A percentile compares a stretch with the other conserved stretches of the same genome.
Evolutionary conservation across 225 moss, liverwort and hornwort species (phyloP).

Genomic region (Asterella californica): DNA sequence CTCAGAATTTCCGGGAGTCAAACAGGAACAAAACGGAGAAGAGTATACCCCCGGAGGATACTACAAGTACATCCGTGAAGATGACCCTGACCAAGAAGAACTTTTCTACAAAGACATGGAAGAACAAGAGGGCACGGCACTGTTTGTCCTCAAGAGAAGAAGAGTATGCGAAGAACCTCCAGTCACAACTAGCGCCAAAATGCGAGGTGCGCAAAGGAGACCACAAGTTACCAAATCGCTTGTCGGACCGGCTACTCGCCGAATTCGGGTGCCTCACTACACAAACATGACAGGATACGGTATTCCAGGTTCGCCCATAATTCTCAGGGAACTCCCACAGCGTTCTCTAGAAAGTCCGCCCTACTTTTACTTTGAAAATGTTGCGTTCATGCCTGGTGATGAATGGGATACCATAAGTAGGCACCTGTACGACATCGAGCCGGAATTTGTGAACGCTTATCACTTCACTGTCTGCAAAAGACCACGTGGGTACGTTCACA

Average conservation of each 20-base stretch:
- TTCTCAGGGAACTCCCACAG: constrained; percentile 44
- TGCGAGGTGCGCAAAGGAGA: neutral
- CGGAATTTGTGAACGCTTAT: constrained; percentile 75
- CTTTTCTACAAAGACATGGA: neutral
- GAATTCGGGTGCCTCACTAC: constrained; percentile 5
- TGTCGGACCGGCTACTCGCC: neutral
- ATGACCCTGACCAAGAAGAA: neutral
- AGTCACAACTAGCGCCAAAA: neutral
- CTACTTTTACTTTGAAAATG: constrained; percentile 86
- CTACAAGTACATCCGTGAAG: neutral
- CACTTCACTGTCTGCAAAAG: constrained; percentile 78
- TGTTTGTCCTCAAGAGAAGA: neutral
- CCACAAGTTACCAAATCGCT: neutral
- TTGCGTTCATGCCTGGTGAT: constrained; percentile 63
- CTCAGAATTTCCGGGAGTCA: no score
- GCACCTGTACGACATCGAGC: constrained; percentile 64
- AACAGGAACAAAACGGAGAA: neutral
- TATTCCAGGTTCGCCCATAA: constrained; percentile 51
- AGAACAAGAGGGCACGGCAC: neutral
- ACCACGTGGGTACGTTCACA: constrained; percentile 78
- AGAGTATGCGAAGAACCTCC: neutral
- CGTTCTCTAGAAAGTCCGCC: constrained; percentile 54
- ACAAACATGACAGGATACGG: constrained; percentile 54
- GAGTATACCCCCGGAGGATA: constrained; percentile 7
- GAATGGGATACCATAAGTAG: constrained; percentile 62